phyloP scores from a whole-genome alignment of 2,329 filamentous ascomycete genomes.

The Volutella citrinella region DNA sequence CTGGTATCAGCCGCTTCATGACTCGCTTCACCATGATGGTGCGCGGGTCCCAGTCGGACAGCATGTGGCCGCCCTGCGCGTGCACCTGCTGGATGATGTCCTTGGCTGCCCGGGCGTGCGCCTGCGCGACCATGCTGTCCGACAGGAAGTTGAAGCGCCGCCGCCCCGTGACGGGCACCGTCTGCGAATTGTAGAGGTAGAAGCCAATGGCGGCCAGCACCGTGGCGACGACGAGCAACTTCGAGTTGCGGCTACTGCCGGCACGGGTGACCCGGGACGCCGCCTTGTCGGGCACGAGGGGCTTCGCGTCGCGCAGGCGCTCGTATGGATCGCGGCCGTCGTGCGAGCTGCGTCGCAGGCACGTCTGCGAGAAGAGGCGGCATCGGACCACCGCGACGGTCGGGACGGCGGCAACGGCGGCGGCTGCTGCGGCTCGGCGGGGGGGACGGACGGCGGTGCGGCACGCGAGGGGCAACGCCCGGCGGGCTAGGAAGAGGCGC shows the following conservation, averaged over 20 bases:
- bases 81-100: conserved; percentile 51
- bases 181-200: conserved; percentile 68
- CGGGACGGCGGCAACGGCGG: no score
- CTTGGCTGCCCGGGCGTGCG: conserved; percentile 23
- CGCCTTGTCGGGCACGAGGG: conserved; percentile 27
- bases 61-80: conserved; percentile 50
- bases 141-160: conserved; percentile 68
- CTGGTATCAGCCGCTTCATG: conserved; percentile 63
- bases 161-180: conserved; percentile 69
- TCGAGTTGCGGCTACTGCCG: conserved; percentile 28
- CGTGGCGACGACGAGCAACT: conserved; percentile 38
- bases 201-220: conserved; percentile 49
- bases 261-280: conserved; percentile 25
- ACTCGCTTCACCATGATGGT: conserved; percentile 58
- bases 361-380: conserved; percentile 23
- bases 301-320: conserved; percentile 28
- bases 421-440: conserved; percentile 6
- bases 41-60: conserved; percentile 58
- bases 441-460: conserved; percentile 6
- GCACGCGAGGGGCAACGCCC: conserved; percentile 1
- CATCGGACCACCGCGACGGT: conserved; percentile 3
- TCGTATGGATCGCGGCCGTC: conserved; percentile 22
- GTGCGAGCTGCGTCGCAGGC: conserved; percentile 14
- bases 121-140: conserved; percentile 51
- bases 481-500: conserved; percentile 16